Base-by-base conservation (phyloP, 371 early-diverging fungal species). In the Batrachochytrium dendrobatidis region DNA sequence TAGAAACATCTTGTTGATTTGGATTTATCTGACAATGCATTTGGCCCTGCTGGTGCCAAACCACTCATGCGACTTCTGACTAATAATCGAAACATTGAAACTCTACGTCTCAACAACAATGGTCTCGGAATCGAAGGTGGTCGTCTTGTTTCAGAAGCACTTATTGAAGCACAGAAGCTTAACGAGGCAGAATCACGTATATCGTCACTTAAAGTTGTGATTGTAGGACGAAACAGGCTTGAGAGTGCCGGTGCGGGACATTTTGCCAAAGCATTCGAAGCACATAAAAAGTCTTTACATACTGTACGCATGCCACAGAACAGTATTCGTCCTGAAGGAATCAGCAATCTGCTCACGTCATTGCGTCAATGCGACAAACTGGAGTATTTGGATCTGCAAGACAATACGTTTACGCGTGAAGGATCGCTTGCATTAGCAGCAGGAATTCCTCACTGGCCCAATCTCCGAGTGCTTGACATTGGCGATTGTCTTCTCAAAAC, bases 1-100 rank as follows among this genome's bases (percentile, higher is more conserved):
- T 29, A 67, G 60, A 79, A 83, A 24, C 66, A 81, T 45, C 80
- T 97, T 32, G 67, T 82, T 24, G 87, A 87, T 61, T 76, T 96
- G 45, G 88, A 95, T 74, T 68, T 95, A 34, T 89, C 88, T n/a
- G 96, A 98, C 72, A 98, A 98, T 63, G 98, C 98, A 2, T 98
- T 98, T 74, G 98, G 98, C 2, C 96, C 95, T 28, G 86, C 87
- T 51, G 96, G 96, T 34, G 91, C 94, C 39, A 79, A 83, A 48
- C 93, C 96, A 3, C 75, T 96, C 75, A 80, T 87, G 30, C 81
- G 85, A 20, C 91, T 94, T 53, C 67, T 96, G 50, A 79, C 81
- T 67, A 83, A 89, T 64, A 89, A 84, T 68, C 79, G 83, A 28
- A 77, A 83, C 45, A 79, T 98, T 43, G 81, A 89, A 55, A 79